Base-by-base conservation (phyloP, 2,329 filamentous ascomycete species). In the Paecilomyces variotii region DNA sequence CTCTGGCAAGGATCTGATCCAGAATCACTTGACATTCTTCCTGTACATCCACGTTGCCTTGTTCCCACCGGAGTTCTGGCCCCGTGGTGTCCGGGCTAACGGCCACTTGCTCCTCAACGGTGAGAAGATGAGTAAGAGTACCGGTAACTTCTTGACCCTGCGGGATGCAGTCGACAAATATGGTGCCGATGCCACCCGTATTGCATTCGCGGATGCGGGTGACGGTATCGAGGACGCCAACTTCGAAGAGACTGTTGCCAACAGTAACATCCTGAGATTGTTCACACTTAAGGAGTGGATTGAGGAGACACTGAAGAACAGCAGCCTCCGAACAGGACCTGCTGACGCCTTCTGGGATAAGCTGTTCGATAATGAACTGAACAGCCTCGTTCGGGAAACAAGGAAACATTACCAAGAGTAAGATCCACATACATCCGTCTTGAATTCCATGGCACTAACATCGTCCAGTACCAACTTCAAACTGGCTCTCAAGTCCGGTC, bases 111-210 rank as follows among this genome's bases (percentile, higher is more conserved):
- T 96, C 74, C 82, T 99, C 63, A 99, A 99, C 73, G 93, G 93
- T 55, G 90, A 96, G 73, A 99, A 99, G 84, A 99, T 99, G 94
- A 89, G 87, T 73, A 99, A 99, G 80, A 93, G 88, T 57, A 97
- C 92, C 0, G 94, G 94, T 62, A 99, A 97, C 79, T 99, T 99
- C 80, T 82, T 99, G 73, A 97, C 94, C 10, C 81, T 97, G 56
- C 84, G 87, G 57, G 90, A 97, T 62, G 84, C 92, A 30, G 88
- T 93, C 12, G 83, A 87, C 67, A 99, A 99, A 75, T 99, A 94
- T 68, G 94, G 94, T 69, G 93, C 94, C 7, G 94, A 97, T 73
- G 94, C 94, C 11, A 88, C 89, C 51, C 85, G 93, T 71, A 89
- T 97, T 67, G 91, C 92, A 2, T 86, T 99, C 62, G 93, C 93